Evolutionary conservation across 352 stramenopile genomes (phyloP).

Genomic region (Globisporangium megalacanthum): DNA sequence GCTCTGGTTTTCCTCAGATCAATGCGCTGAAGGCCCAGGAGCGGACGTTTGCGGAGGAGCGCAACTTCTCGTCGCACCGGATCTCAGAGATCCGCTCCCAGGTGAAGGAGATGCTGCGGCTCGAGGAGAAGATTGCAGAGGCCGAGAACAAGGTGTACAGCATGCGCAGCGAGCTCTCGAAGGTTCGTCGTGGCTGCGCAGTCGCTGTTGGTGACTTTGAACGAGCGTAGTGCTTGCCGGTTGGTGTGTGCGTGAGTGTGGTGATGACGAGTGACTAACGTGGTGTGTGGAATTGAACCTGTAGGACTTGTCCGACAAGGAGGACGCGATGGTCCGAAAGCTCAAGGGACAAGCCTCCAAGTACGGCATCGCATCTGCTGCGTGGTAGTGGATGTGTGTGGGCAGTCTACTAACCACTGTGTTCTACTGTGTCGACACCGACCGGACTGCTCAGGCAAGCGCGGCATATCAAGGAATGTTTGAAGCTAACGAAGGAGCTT

Average conservation of each 20-base stretch:
- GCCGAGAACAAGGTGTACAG: slow-evolving; percentile 66
- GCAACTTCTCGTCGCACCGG: slow-evolving; percentile 45
- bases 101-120: slow-evolving; percentile 58
- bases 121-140: slow-evolving; percentile 72
- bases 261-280: background rate
- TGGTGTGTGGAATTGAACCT: background rate
- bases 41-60: slow-evolving; percentile 47
- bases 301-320: slow-evolving; percentile 71
- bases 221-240: background rate
- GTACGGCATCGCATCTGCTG: slow-evolving; percentile 19
- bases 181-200: background rate
- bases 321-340: slow-evolving; percentile 70
- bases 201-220: background rate
- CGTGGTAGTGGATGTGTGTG: background rate
- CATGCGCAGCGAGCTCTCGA: slow-evolving; percentile 61
- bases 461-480: slow-evolving; percentile 58
- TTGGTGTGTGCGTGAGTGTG: too few species aligned
- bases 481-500: slow-evolving; percentile 49
- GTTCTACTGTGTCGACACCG: background rate
- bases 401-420: background rate
- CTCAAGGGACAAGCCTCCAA: slow-evolving; percentile 65
- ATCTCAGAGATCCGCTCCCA: slow-evolving; percentile 69
- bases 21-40: slow-evolving; percentile 59
- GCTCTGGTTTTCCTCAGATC: slow-evolving; percentile 25
- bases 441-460: slow-evolving; percentile 33